Evolutionary conservation across 371 early-diverging fungal genomes (phyloP).

Genomic region (Nematocida sp.): DNA sequence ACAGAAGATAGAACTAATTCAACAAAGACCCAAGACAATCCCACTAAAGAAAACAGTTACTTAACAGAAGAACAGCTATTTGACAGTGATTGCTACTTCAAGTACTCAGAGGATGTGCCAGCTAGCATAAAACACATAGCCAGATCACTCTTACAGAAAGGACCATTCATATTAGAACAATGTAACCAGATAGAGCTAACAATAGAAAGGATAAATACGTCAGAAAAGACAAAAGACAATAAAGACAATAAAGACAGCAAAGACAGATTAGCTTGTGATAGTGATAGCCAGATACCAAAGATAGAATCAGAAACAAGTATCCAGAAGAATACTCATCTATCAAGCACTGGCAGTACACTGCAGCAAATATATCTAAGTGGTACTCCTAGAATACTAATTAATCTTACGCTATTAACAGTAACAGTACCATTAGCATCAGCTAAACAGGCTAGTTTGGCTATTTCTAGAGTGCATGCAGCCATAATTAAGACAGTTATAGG

Average conservation of each 20-base stretch:
- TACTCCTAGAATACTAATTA: constrained; percentile 14
- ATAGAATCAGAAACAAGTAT: too few species aligned
- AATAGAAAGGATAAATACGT: not conserved
- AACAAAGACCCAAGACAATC: not conserved
- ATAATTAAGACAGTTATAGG: not conserved
- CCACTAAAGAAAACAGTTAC: not conserved
- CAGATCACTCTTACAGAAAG: constrained; percentile 18
- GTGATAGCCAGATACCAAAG: too few species aligned
- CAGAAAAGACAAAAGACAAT: not conserved
- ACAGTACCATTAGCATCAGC: not conserved
- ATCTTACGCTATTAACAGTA: constrained; percentile 7
- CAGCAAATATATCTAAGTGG: constrained; percentile 16
- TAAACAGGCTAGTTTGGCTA: not conserved
- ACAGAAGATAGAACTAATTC: not conserved
- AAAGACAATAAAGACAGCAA: too few species aligned
- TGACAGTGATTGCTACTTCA: not conserved
- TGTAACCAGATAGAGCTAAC: not conserved
- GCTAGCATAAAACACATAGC: not conserved
- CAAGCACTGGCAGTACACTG: not conserved
- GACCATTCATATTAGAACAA: constrained; percentile 17
- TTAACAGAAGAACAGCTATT: not conserved
- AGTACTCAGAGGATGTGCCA: constrained; percentile 5
- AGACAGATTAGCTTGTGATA: too few species aligned
- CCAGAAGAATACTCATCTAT: not conserved
- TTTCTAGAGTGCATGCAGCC: not conserved